A percentile compares a stretch with the other conserved stretches of the same genome.
These are phyloP conservation scores for Cyclanthera cordifolia DNA, from an alignment of 306 rosid genomes.

Conservation along the genomic window DNA sequence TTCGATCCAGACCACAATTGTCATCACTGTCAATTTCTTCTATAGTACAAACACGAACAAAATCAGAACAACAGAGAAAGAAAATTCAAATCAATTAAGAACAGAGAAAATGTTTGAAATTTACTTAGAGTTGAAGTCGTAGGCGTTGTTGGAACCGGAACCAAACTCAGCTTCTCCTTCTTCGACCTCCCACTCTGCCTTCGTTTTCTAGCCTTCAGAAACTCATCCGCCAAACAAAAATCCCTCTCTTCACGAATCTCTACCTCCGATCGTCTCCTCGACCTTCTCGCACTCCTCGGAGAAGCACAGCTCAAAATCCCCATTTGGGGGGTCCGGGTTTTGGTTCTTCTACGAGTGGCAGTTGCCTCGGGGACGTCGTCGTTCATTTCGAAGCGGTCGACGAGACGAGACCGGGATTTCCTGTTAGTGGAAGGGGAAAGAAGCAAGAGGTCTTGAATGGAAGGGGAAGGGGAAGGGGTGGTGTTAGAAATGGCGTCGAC, in stretches of 20 bases:
- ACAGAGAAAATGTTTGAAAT: neutral
- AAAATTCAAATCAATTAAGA: slow-evolving; percentile 5
- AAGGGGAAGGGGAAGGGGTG: slow-evolving; percentile 1
- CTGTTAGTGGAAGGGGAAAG: slow-evolving; percentile 40
- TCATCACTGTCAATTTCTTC: slow-evolving; percentile 47
- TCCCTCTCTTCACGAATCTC: slow-evolving; percentile 65
- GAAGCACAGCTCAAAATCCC: slow-evolving; percentile 32
- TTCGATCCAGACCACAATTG: slow-evolving; percentile 35
- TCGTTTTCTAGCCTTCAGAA: slow-evolving; percentile 43
- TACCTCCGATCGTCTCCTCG: slow-evolving; percentile 44
- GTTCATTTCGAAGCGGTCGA: slow-evolving; percentile 37
- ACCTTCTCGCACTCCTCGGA: slow-evolving; percentile 55
- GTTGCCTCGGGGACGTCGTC: slow-evolving; percentile 35
- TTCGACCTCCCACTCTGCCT: slow-evolving; percentile 21
- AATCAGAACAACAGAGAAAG: neutral
- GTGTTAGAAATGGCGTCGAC: slow-evolving; percentile 15
- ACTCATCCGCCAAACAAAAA: slow-evolving; percentile 33
- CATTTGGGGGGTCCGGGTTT: slow-evolving; percentile 25
- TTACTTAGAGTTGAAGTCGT: slow-evolving; percentile 43
- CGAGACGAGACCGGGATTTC: slow-evolving; percentile 46
- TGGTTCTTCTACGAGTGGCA: slow-evolving; percentile 36
- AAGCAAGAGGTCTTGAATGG: too few species aligned
- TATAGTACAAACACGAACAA: slow-evolving; percentile 14
- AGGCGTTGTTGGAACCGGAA: slow-evolving; percentile 19
- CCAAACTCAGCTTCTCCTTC: slow-evolving; percentile 35